These are phyloP conservation scores for Phylloboletellus chloephorus DNA, from an alignment of 1,284 basidiomycete genomes.

Conservation along the genomic window DNA sequence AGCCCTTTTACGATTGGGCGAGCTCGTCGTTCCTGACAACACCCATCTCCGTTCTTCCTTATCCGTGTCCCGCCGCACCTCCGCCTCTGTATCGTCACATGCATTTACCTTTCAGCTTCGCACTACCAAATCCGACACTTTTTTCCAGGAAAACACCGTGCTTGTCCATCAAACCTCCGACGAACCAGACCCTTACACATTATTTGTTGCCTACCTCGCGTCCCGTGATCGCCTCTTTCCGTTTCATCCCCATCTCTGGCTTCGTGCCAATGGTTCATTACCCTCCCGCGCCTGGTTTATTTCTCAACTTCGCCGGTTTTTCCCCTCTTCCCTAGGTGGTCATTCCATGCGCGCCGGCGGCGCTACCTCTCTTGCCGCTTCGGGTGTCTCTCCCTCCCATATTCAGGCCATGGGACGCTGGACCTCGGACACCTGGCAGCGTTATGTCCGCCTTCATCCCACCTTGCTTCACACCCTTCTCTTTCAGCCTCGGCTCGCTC, in stretches of 20 bases:
- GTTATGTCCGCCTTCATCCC: slow-evolving; percentile 3
- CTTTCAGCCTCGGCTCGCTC: no score
- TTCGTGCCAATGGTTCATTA: neutral
- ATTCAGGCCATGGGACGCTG: slow-evolving; percentile 11
- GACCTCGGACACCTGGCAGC: slow-evolving; percentile 3
- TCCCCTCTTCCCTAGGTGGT: neutral
- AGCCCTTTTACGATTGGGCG: neutral
- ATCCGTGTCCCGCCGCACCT: neutral
- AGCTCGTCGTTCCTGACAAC: neutral
- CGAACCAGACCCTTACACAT: neutral
- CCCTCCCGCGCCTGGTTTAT: slow-evolving; percentile 5
- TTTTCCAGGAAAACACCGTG: slow-evolving; percentile 2
- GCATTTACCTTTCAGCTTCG: neutral
- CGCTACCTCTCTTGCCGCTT: slow-evolving; percentile 6
- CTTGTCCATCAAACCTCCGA: neutral
- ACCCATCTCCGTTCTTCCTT: rapidly evolving
- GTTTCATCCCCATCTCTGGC: slow-evolving; percentile 6
- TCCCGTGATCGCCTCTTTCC: neutral
- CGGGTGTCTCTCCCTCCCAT: slow-evolving; percentile 1
- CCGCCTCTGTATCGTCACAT: neutral
- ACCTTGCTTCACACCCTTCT: slow-evolving; percentile 4
- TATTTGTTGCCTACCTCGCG: neutral
- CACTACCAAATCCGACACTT: neutral
- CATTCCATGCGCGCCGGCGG: slow-evolving; percentile 8
- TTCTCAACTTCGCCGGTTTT: neutral